These are phyloP conservation scores for Ceriops zippeliana DNA, from an alignment of 345 rosid genomes.

Conservation along the genomic window DNA sequence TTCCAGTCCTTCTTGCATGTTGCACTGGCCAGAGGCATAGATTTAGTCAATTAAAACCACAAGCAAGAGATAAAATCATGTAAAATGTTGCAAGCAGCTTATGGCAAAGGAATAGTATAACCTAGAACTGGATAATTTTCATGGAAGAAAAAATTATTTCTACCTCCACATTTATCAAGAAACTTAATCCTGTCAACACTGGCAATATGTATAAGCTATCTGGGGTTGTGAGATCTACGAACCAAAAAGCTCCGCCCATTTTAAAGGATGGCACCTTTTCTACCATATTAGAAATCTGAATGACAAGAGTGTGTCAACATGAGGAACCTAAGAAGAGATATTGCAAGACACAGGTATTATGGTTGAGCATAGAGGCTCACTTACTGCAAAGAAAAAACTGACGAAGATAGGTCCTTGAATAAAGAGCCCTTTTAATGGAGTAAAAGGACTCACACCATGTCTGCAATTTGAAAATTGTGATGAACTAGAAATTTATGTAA, in stretches of 20 bases:
- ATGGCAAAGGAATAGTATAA: neutral
- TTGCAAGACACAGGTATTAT: neutral
- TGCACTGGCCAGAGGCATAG: conserved; percentile 40
- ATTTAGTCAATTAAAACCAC: conserved; percentile 5
- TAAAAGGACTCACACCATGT: conserved; percentile 71
- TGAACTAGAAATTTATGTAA: neutral
- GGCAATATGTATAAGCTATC: conserved; percentile 73
- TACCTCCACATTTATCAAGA: conserved; percentile 87
- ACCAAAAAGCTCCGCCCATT: conserved; percentile 80
- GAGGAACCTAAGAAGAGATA: conserved; percentile 7
- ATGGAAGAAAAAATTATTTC: neutral
- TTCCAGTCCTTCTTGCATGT: conserved; percentile 89
- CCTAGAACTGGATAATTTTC: neutral
- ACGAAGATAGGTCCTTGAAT: conserved; percentile 76
- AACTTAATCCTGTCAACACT: conserved; percentile 56
- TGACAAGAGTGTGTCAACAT: neutral
- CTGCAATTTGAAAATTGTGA: conserved; percentile 39
- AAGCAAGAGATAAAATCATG: neutral
- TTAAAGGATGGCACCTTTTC: conserved; percentile 88
- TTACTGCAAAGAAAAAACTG: conserved; percentile 83
- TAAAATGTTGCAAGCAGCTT: neutral
- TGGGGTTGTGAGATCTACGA: conserved; percentile 62
- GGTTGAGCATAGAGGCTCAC: conserved; percentile 16
- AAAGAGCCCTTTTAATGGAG: conserved; percentile 79
- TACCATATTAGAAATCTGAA: conserved; percentile 72